These are phyloP conservation scores for Salicornia ramosissima DNA, from an alignment of 148 eudicot genomes.

Conservation along the genomic window DNA sequence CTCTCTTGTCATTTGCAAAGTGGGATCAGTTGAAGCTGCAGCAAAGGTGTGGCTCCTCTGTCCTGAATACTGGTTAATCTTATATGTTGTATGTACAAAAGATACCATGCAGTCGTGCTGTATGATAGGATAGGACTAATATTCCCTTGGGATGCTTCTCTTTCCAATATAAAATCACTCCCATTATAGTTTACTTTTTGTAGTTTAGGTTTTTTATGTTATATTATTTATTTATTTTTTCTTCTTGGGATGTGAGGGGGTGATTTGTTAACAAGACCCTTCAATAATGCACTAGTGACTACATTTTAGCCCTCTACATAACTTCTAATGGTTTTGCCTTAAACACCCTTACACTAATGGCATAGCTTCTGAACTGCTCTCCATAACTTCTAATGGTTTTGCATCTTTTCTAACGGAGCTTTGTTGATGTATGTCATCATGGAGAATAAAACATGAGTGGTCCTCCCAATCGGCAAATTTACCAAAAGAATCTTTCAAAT, in stretches of 20 bases:
- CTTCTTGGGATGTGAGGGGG: not conserved
- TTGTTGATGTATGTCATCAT: too few relatives aligned
- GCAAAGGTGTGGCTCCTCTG: conserved; percentile 54
- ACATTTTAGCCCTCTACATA: not conserved
- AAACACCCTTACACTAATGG: too few relatives aligned
- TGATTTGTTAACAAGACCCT: not conserved
- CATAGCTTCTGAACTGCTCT: too few relatives aligned
- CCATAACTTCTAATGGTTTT: too few relatives aligned
- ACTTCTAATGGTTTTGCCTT: too few relatives aligned
- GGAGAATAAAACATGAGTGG: too few relatives aligned
- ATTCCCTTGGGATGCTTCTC: not conserved
- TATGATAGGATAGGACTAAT: not conserved
- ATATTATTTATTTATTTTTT: too few relatives aligned
- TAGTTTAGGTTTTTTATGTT: too few relatives aligned
- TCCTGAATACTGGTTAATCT: not conserved
- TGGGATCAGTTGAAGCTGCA: conserved; percentile 70
- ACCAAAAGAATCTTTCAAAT: too few relatives aligned
- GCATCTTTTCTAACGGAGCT: too few relatives aligned
- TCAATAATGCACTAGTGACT: not conserved
- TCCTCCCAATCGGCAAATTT: too few relatives aligned
- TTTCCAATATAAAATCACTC: not conserved
- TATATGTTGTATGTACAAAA: conserved; percentile 6
- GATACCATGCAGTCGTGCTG: not conserved
- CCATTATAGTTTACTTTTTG: not conserved
- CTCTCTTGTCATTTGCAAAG: conserved; percentile 56